Base-by-base conservation (phyloP, 768 basidiomycete genomes). In the Mycena metata region DNA sequence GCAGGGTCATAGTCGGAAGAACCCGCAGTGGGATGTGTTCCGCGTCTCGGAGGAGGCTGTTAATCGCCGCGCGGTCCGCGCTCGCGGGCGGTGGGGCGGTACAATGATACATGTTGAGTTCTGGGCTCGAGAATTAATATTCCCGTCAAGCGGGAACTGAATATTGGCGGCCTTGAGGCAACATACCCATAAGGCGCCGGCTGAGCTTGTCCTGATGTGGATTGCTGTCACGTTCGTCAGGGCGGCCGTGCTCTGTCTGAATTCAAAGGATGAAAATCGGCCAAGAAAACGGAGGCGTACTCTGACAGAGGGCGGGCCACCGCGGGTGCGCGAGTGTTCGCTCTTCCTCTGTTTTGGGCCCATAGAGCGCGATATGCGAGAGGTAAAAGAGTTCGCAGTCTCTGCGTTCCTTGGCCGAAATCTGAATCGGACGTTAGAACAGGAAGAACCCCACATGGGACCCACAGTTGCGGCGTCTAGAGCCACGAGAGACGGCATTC, bases 301-400 rank as follows among this genome's bases (percentile, higher is more conserved):
- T 90, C 60, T 81, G 69, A 72, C 90, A 91, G 26, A 96, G 81
- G 43, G 81, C 81, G 39, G 74, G 71, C 90, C 91, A 94, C 60
- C 86, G 90, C 36, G 91, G 91, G 74, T 95, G 90, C 70, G 80
- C 78, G 72, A 79, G 75, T 66, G 74, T 66, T 57, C 84, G 84
- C 45, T 80, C 81, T 47, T 83, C 84, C 21, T 85, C 80, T 42
- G 85, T 80, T 43, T 69, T 60, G 45, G 81, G 79, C 33, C 82
- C 83, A 45, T 86, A 77, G 51, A 84, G 85, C 59, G 83, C 82
- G 69, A 94, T 80, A 69, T 84, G 82, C 13, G 92, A 91, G 55
- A 96, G 83, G 79, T 96, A 97, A 76, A 93, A 93, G 26, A 94
- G 76, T 78, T 97, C 95, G 55, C 89, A 88, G 73, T 96, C 95